These are phyloP conservation scores for Penicillium sp. DNA, from an alignment of 2,329 filamentous ascomycete species.

Conservation along the genomic window DNA sequence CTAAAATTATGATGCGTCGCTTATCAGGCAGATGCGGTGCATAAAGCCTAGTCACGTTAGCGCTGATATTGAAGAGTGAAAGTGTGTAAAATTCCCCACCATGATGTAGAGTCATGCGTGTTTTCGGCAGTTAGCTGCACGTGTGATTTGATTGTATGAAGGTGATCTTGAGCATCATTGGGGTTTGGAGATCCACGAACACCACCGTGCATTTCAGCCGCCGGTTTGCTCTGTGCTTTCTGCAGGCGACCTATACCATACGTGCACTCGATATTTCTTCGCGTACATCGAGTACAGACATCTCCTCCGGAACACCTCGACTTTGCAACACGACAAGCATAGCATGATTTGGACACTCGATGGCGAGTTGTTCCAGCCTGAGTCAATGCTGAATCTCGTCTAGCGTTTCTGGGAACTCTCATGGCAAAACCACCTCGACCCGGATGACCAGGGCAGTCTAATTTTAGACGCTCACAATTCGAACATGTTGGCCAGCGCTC, in stretches of 20 bases:
- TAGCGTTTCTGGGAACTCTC: not conserved
- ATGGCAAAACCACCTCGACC: not conserved
- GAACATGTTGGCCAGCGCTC: constrained; percentile 18
- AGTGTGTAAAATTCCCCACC: not conserved
- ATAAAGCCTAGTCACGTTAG: constrained; percentile 12
- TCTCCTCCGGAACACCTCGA: constrained; percentile 18
- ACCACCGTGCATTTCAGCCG: not conserved
- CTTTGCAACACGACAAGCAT: constrained; percentile 20
- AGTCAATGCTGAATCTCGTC: constrained; percentile 11
- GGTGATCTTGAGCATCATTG: not conserved
- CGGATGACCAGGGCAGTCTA: constrained; percentile 17
- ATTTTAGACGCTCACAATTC: constrained; percentile 17
- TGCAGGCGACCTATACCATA: constrained; percentile 9
- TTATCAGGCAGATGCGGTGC: constrained; percentile 11
- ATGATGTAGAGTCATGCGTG: not conserved
- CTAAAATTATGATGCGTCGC: constrained; percentile 9
- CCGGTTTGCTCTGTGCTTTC: not conserved
- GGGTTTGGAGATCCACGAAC: not conserved
- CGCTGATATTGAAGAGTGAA: not conserved
- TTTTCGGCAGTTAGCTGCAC: not conserved
- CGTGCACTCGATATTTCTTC: constrained; percentile 15
- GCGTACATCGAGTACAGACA: constrained; percentile 15
- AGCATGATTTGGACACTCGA: constrained; percentile 21
- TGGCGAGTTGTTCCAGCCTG: constrained; percentile 22
- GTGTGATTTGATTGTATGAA: not conserved